Base-by-base conservation (phyloP, 2,329 filamentous ascomycete genomes). In the Metarhizium rileyi region DNA sequence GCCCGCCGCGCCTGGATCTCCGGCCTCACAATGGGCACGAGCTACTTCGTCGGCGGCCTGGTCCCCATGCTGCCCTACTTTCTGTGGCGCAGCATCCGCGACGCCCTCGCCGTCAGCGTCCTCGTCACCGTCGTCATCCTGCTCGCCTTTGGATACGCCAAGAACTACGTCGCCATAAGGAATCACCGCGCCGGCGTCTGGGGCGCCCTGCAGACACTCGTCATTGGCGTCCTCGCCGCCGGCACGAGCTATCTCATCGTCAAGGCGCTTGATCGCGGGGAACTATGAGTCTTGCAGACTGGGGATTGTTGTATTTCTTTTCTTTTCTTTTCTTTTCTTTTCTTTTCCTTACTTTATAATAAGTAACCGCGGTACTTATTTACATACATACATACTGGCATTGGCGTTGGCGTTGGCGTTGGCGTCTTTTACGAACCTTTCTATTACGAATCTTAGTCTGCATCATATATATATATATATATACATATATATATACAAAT, bases 1-100 rank as follows among this genome's bases (percentile, higher is more conserved):
- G 68, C 64, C 27, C 66, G 68, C 58, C 60, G 69, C 54, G 64
- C 78, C 58, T 62, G 74, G 63, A 64, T 80, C 42, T 83, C 78
- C 0, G 84, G 81, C 2, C 55, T 81, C 25, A 86, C 81, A 8
- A 84, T 88, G 58, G 80, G 83, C 0, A 59, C 81, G 16, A 82
- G 82, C 33, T 88, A 88, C 62, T 81, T 87, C 47, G 63, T 87
- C 22, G 84, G 84, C 20, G 84, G 84, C 0, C 70, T 87, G 48
- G 75, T 87, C n/a, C 84, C 84, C 14, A 73, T 87, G 58, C 65
- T 85, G 40, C 84, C 84, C 0, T 88, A 88, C 66, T 82, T 87
- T 55, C 70, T 84, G 55, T 69, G 77, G 61, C 51, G 56, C 14
- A 61, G 63, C 22, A 68, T 77, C 7, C 61, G 63, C 23, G 58